Conservation (phyloP, 139 green algal species). For the Coccomyxa sp. region DNA sequence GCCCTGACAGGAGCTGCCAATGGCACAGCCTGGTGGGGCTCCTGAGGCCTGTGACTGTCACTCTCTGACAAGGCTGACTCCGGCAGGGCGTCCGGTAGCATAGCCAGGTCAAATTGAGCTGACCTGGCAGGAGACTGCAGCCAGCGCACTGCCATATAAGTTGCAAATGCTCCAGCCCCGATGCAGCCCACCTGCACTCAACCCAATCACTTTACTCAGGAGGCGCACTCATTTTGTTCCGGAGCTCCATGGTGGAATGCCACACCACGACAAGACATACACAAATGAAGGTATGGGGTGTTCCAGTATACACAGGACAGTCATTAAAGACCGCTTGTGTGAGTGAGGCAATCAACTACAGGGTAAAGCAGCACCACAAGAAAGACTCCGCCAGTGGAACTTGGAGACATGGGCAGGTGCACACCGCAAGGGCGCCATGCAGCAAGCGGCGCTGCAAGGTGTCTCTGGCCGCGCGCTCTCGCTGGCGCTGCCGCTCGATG, state of each 20-base stretch:
- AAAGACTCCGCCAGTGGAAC: no score
- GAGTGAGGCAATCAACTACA: background rate
- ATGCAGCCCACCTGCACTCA: background rate
- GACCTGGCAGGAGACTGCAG: background rate
- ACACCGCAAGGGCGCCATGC: conserved; percentile 6
- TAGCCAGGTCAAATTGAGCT: background rate
- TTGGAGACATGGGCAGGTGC: no score
- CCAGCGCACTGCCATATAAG: background rate
- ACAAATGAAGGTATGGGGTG: background rate
- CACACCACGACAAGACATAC: background rate
- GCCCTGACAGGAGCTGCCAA: background rate
- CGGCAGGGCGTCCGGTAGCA: background rate
- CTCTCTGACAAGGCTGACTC: background rate
- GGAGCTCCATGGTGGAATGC: background rate
- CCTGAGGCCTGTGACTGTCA: background rate
- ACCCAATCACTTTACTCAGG: background rate
- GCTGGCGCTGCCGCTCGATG: background rate
- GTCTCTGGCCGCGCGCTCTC: background rate
- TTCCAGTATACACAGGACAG: background rate
- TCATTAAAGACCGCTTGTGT: background rate
- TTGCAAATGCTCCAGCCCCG: background rate
- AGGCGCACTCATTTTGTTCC: background rate
- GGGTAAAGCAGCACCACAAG: background rate
- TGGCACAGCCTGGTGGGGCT: background rate
- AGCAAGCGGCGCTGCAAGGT: background rate